phyloP scores from a whole-genome alignment of 208 protist species.

The Balamuthia mandrillaris region DNA sequence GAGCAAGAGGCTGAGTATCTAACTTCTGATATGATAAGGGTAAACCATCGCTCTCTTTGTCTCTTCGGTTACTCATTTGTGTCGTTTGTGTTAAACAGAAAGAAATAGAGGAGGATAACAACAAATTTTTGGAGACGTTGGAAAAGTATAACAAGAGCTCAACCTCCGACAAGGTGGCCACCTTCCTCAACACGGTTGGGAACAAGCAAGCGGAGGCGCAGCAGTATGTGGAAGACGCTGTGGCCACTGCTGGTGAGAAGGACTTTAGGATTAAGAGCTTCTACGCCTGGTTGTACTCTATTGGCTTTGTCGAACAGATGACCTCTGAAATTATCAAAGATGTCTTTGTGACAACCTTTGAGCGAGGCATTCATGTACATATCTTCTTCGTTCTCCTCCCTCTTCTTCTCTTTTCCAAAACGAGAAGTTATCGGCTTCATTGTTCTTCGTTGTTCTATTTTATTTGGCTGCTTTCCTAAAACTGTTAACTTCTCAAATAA shows the following conservation, averaged over 20 bases:
- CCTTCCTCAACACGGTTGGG: constrained; percentile 15
- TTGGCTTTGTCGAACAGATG: not conserved
- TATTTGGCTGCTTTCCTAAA: too few relatives aligned
- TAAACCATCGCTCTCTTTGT: not conserved
- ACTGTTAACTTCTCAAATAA: too few relatives aligned
- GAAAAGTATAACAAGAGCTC: constrained; percentile 29
- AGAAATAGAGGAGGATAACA: constrained; percentile 20
- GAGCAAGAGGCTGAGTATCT: not conserved
- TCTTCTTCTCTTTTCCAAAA: not conserved
- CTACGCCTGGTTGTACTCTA: not conserved
- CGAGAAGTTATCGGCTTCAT: not conserved
- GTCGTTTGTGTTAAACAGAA: not conserved
- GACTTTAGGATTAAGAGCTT: constrained; percentile 28
- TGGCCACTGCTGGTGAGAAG: not conserved
- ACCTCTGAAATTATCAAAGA: constrained; percentile 1
- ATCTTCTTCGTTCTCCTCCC: not conserved
- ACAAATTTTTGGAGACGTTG: constrained; percentile 19
- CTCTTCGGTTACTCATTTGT: not conserved
- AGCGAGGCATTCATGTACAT: not conserved
- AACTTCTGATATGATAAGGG: not conserved
- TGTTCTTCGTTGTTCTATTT: too few relatives aligned
- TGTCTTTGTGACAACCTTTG: constrained; percentile 6
- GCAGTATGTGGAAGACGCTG: not conserved
- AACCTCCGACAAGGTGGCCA: constrained; percentile 6
- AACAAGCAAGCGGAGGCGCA: constrained; percentile 25